Evolutionary conservation across 2,329 filamentous ascomycete genomes (phyloP).

Genomic region (Claviceps citrina): DNA sequence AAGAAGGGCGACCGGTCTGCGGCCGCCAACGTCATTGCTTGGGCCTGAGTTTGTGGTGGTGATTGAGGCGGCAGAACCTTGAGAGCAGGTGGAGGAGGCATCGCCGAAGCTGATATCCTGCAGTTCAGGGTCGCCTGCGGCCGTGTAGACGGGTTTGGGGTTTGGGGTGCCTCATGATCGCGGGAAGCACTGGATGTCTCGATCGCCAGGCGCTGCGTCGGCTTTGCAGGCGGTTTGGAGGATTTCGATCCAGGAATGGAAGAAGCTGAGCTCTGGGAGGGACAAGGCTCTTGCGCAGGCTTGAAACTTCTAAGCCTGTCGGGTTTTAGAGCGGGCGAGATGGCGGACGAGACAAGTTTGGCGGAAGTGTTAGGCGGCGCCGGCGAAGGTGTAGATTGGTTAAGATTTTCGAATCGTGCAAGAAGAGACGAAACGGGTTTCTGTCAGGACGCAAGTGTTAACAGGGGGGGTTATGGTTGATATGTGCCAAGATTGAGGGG

Average conservation of each 20-base stretch:
- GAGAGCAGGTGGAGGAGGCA: conserved; percentile 49
- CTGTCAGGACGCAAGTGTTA: conserved; percentile 22
- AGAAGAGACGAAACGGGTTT: conserved; percentile 70
- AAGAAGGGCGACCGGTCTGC: conserved; percentile 31
- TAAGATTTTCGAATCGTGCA: conserved; percentile 67
- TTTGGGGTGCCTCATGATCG: conserved; percentile 10
- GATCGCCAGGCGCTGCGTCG: conserved; percentile 11
- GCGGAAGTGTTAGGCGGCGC: conserved; percentile 12
- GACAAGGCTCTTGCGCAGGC: conserved; percentile 20
- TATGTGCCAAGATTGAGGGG: not conserved
- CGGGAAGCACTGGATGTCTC: conserved; percentile 9
- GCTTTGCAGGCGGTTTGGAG: conserved; percentile 12
- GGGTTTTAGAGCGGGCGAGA: conserved; percentile 28
- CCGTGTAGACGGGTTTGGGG: conserved; percentile 14
- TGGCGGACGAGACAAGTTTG: conserved; percentile 23
- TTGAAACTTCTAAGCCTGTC: conserved; percentile 26
- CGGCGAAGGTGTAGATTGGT: conserved; percentile 11
- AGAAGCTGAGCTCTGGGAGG: not conserved
- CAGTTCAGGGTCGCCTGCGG: conserved; percentile 9
- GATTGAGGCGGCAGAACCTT: conserved; percentile 56
- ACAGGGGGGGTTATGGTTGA: not conserved
- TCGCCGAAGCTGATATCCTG: conserved; percentile 12
- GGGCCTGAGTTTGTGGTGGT: conserved; percentile 37
- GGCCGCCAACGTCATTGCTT: conserved; percentile 17
- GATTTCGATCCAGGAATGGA: not conserved